phyloP scores from a whole-genome alignment of 2,329 filamentous ascomycete species.

The Biscogniauxia mediterranea region DNA sequence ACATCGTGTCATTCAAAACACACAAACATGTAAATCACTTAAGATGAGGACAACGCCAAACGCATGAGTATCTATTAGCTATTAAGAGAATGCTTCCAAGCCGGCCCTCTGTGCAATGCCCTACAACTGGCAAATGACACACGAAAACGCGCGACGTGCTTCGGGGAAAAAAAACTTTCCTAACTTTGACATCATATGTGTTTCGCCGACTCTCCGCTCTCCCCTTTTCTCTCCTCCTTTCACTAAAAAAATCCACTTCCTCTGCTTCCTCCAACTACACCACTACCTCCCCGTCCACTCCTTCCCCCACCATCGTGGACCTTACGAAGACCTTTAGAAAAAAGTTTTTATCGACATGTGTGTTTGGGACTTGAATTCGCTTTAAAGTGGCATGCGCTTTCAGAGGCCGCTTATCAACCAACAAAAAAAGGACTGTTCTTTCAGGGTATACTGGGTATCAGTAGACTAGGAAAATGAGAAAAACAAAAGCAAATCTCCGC shows the following conservation, averaged over 20 bases:
- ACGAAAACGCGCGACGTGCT: slow-evolving; percentile 20
- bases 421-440: slow-evolving; percentile 29
- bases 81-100: slow-evolving; percentile 32
- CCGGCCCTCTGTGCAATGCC: slow-evolving; percentile 17
- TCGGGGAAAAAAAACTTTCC: slow-evolving; percentile 17
- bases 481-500: slow-evolving; percentile 28
- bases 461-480: slow-evolving; percentile 33
- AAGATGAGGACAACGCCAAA: slow-evolving; percentile 12
- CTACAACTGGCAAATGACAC: slow-evolving; percentile 25
- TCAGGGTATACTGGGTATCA: slow-evolving; percentile 39
- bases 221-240: slow-evolving; percentile 12
- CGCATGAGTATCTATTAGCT: slow-evolving; percentile 34
- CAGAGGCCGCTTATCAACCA: slow-evolving; percentile 11
- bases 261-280: too few relatives aligned
- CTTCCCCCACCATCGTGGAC: background rate
- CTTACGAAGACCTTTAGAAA: background rate
- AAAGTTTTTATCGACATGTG: background rate
- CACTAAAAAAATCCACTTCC: background rate
- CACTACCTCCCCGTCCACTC: too few relatives aligned
- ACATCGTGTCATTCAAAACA: background rate
- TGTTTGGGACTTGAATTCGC: slow-evolving; percentile 1
- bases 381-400: background rate
- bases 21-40: background rate
- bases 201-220: slow-evolving; percentile 1
- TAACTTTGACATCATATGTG: slow-evolving; percentile 14